These are phyloP conservation scores for Wallemia ichthyophaga DNA, from an alignment of 1,284 basidiomycete species.

Conservation along the genomic window DNA sequence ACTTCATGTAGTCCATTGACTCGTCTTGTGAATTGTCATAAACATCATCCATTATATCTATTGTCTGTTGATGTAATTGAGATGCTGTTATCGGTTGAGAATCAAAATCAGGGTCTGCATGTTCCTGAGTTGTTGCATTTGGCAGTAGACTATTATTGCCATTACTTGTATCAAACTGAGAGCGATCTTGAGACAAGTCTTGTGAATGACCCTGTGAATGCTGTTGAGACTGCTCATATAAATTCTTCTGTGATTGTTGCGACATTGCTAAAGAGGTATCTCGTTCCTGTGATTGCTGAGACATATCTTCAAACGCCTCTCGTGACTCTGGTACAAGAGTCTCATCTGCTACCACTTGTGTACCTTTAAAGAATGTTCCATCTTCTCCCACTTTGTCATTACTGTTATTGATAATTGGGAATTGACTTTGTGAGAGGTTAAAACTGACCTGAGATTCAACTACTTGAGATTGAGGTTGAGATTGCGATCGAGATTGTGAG, in stretches of 20 bases:
- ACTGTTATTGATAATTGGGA: neutral
- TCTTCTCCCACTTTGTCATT: neutral
- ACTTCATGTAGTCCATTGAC: too few relatives aligned
- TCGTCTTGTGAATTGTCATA: too few relatives aligned
- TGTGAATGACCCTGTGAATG: too few relatives aligned
- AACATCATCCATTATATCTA: neutral
- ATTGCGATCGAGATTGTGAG: too few relatives aligned
- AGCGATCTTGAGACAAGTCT: too few relatives aligned
- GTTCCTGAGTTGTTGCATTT: too few relatives aligned
- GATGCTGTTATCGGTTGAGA: neutral
- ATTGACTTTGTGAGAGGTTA: neutral
- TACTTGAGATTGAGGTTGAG: constrained; percentile 4
- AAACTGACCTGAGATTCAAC: neutral
- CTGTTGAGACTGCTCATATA: too few relatives aligned
- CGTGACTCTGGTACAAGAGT: neutral
- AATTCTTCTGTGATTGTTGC: too few relatives aligned
- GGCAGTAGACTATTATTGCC: neutral
- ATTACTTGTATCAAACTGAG: neutral
- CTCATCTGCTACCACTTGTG: neutral
- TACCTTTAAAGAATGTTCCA: neutral
- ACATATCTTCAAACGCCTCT: neutral
- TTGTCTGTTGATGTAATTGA: neutral
- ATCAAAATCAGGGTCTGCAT: too few relatives aligned
- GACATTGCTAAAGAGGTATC: too few relatives aligned
- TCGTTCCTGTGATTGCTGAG: too few relatives aligned